These are phyloP conservation scores for Gaillardinia entomophila DNA, from an alignment of 805 yeast genomes.

Conservation along the genomic window DNA sequence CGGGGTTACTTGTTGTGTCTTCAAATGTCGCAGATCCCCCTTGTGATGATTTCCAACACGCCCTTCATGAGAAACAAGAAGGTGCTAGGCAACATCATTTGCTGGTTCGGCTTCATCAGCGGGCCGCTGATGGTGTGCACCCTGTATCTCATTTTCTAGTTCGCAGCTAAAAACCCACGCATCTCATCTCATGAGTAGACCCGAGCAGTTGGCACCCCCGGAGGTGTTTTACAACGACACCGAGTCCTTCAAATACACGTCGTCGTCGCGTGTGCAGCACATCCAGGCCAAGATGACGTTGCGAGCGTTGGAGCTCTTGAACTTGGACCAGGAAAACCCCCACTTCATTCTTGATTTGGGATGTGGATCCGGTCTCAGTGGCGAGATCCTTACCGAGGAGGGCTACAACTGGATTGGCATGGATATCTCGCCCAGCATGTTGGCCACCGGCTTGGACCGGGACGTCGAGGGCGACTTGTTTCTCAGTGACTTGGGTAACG, in stretches of 20 bases:
- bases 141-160: constrained; percentile 53
- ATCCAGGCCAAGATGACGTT: constrained; percentile 97
- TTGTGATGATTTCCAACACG: constrained; percentile 59
- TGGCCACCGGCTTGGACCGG: constrained; percentile 88
- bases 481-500: constrained; percentile 87
- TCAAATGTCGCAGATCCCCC: constrained; percentile 86
- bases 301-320: constrained; percentile 82
- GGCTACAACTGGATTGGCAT: constrained; percentile 94
- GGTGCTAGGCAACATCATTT: constrained; percentile 70
- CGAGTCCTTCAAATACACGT: constrained; percentile 86
- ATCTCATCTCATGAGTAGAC: constrained; percentile 68
- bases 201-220: constrained; percentile 95
- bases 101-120: constrained; percentile 87
- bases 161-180: neutral
- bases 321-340: constrained; percentile 53
- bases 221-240: constrained; percentile 89
- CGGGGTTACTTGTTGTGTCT: constrained; percentile 75
- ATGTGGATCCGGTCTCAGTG: constrained; percentile 94
- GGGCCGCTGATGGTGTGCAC: constrained; percentile 90
- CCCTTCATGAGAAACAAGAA: constrained; percentile 49
- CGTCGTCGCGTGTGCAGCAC: constrained; percentile 94
- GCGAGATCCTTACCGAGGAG: constrained; percentile 90
- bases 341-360: constrained; percentile 86
- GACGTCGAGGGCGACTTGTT: constrained; percentile 92
- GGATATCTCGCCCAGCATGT: constrained; percentile 95